Base-by-base conservation (phyloP, 306 rosid species). In the Castanea crenata region DNA sequence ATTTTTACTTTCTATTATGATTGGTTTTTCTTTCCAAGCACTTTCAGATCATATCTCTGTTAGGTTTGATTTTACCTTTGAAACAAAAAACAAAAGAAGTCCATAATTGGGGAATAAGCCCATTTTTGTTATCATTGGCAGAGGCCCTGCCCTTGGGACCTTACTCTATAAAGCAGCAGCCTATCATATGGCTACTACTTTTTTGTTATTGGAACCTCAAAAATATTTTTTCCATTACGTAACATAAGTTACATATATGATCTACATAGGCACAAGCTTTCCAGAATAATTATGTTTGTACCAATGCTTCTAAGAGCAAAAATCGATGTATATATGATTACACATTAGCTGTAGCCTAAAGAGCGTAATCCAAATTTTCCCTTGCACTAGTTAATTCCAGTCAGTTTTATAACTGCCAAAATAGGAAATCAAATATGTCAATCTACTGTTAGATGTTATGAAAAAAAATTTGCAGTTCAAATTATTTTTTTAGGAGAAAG, bases 391-490 rank as follows among this genome's bases (percentile, higher is more conserved):
- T 55, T 77, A 71, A 32, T 65, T 81, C 69, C 51, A 52, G 58
- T 75, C 78, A 21, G 57, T 29, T 19, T 46, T 58, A 59, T n/a
- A 16, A 74, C 38, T 49, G 29, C 71, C 21, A 58, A 38, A 51
- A 20, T 54, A 71, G 27, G 67, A 23, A 38, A 12, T 71, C 34
- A 63, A 63, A 63, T 75, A 56, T 77, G 51, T 38, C 19, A 52
- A 59, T 78, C 23, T 65, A 57, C 20, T 82, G 58, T 51, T 72
- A 74, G 41, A 62, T 77, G 80, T 79, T 75, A 27, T 63, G 35
- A 70, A 31, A 59, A 77, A n/a, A 52, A 63, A 70, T 78, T 78
- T 25, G n/a, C 74, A 78, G 77, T 61, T 41, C 52, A 27, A 58
- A 77, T 73, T 27, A 56, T 14, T 38, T 69, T 21, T 34, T 31